Evolutionary conservation across 148 eudicot genomes (phyloP), one percentile per base, ranked within the genome.

Genomic region (Vaccinium corymbosum): DNA sequence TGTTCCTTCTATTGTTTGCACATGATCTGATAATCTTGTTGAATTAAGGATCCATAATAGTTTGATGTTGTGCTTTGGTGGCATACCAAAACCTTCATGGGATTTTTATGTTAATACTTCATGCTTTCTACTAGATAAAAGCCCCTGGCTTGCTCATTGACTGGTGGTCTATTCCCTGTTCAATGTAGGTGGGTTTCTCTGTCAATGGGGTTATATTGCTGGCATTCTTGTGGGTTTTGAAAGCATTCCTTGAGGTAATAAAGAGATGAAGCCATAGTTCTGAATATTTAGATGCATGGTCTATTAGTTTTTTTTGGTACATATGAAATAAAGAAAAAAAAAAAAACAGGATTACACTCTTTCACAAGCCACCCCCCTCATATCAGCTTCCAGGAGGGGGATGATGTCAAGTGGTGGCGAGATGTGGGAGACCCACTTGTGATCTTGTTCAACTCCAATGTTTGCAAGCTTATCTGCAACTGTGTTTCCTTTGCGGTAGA

Each of bases 191-290:
- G 80, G 97, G 97, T 4, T 97, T 97, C 87, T 88, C 98, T 38
- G 99, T 97, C 66, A 93, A 97, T 89, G 99, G 99, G 84, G 84
- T 90, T 83, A 87, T 97, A 84, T 88, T 96, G 66, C 86, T 97
- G 78, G 92, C 98, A 50, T 94, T 97, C 86, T 87, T 97, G 87
- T 97, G 99, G 98, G 89, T 96, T 64, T 84, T 94, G 92, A 94
- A 93, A 92, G 98, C 99, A 70, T 94, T 97, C 84, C 94, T 97
- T 76, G 93, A 97, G 98, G 99, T 97, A 91, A 86, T 81, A 2
- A 12, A 46, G 50, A 61, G 46, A 38, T 42, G 6, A 17, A 79
- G 38, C 14, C 9, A 32, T 79, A 1, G 62, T 79, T 16, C 48
- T 52, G 29, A 25, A 5, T 29, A 29, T 81, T 51, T 73, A 13